Conservation (phyloP, 352 stramenopile species). For the Phytophthora ohioensis region DNA sequence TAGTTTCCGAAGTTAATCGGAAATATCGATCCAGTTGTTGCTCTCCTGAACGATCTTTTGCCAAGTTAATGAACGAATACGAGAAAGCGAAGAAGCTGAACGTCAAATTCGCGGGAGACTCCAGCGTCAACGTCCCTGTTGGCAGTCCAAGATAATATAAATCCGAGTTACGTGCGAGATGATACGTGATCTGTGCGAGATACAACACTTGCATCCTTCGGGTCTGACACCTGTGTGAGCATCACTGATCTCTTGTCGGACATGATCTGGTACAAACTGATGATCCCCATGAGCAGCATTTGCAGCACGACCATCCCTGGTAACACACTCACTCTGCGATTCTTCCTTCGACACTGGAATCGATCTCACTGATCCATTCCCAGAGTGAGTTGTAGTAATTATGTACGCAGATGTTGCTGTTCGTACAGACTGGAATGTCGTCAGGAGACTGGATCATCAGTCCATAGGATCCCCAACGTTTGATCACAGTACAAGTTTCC, state of each 20-base stretch:
- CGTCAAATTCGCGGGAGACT: constrained; percentile 21
- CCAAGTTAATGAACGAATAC: constrained; percentile 23
- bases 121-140: constrained; percentile 30
- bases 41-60: constrained; percentile 19
- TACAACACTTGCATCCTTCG: constrained; percentile 21
- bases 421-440: constrained; percentile 30
- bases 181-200: constrained; percentile 18
- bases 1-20: constrained; percentile 18
- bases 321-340: constrained; percentile 17
- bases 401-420: constrained; percentile 26
- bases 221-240: constrained; percentile 33
- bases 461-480: constrained; percentile 32
- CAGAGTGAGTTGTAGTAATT: constrained; percentile 45
- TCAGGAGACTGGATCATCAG: constrained; percentile 36
- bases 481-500: constrained; percentile 20
- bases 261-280: constrained; percentile 32
- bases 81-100: constrained; percentile 28
- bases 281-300: constrained; percentile 34
- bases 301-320: constrained; percentile 27
- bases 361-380: constrained; percentile 30
- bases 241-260: constrained; percentile 30
- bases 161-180: constrained; percentile 14
- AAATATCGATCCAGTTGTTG: constrained; percentile 28
- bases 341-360: not conserved
- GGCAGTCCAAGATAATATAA: constrained; percentile 22